These are phyloP conservation scores for Gelatoporia subvermispora DNA, from an alignment of 768 basidiomycete species.

Conservation along the genomic window DNA sequence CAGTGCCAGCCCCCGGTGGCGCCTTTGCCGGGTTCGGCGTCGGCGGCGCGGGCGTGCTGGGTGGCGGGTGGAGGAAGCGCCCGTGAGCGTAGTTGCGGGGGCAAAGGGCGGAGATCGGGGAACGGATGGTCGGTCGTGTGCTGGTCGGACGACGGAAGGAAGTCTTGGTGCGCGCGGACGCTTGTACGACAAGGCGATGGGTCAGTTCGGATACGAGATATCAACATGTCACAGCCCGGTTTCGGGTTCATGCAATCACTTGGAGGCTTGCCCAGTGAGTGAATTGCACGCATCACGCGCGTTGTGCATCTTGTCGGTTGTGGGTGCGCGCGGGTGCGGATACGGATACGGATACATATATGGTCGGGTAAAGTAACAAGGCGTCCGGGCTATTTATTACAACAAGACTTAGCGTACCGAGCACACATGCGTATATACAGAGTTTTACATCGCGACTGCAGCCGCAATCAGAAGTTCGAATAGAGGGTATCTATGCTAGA, in stretches of 20 bases:
- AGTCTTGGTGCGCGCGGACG: background rate
- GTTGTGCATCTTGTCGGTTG: background rate
- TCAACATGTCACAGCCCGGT: background rate
- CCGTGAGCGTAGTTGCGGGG: background rate
- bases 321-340: too few species aligned
- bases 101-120: too few species aligned
- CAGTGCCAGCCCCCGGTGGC: conserved; percentile 28
- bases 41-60: conserved; percentile 34
- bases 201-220: background rate
- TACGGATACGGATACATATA: conserved; percentile 1
- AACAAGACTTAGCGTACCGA: conserved; percentile 9
- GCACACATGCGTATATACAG: conserved; percentile 6
- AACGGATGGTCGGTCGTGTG: too few species aligned
- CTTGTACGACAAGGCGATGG: too few species aligned
- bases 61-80: conserved; percentile 25
- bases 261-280: too few species aligned
- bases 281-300: too few species aligned
- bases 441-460: background rate
- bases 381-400: conserved; percentile 5
- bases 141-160: background rate
- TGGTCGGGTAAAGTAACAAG: background rate
- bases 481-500: background rate
- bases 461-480: background rate
- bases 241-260: too few species aligned
- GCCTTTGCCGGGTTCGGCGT: conserved; percentile 47